Evolutionary conservation across 208 protist genomes (phyloP).

Genomic region (Acanthamoeba castellanii): DNA sequence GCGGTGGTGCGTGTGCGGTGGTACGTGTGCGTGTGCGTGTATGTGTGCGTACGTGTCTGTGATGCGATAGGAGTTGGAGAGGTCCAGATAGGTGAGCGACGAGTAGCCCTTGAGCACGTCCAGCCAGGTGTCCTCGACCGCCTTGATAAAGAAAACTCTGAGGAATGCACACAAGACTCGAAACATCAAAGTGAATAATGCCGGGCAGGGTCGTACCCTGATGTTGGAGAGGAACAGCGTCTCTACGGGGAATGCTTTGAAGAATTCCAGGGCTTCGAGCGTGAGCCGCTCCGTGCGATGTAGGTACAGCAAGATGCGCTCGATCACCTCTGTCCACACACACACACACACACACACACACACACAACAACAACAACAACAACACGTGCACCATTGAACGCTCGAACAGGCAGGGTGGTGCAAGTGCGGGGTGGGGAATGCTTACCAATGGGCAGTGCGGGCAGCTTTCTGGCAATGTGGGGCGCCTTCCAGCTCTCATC

Average conservation of each 20-base stretch:
- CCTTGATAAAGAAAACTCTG: neutral
- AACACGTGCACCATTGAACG: too few relatives aligned
- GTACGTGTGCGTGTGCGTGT: neutral
- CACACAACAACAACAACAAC: neutral
- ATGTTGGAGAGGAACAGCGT: conserved; percentile 67
- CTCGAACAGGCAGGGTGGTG: neutral
- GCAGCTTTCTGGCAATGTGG: neutral
- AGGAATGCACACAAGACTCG: neutral
- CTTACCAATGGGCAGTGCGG: neutral
- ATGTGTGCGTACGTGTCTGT: neutral
- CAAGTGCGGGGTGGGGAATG: neutral
- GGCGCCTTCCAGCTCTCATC: conserved; percentile 24
- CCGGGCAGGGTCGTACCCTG: neutral
- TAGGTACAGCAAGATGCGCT: conserved; percentile 53
- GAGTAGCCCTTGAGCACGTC: conserved; percentile 66
- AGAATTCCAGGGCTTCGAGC: neutral
- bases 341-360: neutral
- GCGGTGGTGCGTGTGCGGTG: too few relatives aligned
- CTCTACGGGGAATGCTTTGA: conserved; percentile 42
- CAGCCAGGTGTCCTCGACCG: conserved; percentile 20
- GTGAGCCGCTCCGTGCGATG: conserved; percentile 41
- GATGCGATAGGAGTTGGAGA: conserved; percentile 67
- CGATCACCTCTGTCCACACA: conserved; percentile 31
- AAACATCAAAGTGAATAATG: neutral
- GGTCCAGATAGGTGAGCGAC: conserved; percentile 62